A percentile compares a stretch with the other conserved stretches of the same genome.
These are phyloP conservation scores for Trichosporon inkin DNA, from an alignment of 1,284 basidiomycete genomes.

Conservation along the genomic window DNA sequence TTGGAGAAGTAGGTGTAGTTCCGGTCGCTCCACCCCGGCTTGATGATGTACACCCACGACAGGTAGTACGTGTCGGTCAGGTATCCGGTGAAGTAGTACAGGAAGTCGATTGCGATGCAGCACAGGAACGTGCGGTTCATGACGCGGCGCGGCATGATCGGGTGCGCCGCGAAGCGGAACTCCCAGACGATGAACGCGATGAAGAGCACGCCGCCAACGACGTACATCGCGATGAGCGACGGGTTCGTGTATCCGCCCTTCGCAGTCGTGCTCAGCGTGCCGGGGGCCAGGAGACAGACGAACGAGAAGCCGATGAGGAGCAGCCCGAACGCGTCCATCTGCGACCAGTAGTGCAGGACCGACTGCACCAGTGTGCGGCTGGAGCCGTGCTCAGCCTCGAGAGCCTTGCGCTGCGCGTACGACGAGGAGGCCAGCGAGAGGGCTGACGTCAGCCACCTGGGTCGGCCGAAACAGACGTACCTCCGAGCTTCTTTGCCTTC, in stretches of 20 bases:
- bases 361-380: constrained; percentile 16
- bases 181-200: constrained; percentile 49
- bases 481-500: constrained; percentile 44
- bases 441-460: background rate
- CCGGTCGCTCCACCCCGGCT: constrained; percentile 26
- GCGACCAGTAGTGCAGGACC: constrained; percentile 32
- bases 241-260: constrained; percentile 45
- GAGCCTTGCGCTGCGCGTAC: constrained; percentile 16
- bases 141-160: constrained; percentile 49
- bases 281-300: constrained; percentile 47
- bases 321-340: constrained; percentile 48
- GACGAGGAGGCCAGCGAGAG: constrained; percentile 18
- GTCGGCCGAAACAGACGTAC: constrained; percentile 18
- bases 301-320: constrained; percentile 47
- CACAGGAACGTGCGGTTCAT: constrained; percentile 48
- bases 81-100: constrained; percentile 46
- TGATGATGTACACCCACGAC: constrained; percentile 46
- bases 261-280: constrained; percentile 41
- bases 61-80: constrained; percentile 42
- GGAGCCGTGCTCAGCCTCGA: constrained; percentile 9
- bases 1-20: constrained; percentile 38
- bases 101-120: constrained; percentile 45
- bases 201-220: constrained; percentile 47
- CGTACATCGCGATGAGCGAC: constrained; percentile 52
- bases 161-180: constrained; percentile 42